Base-by-base conservation (phyloP, 305 asterid species). In the Solanum chacoense region DNA sequence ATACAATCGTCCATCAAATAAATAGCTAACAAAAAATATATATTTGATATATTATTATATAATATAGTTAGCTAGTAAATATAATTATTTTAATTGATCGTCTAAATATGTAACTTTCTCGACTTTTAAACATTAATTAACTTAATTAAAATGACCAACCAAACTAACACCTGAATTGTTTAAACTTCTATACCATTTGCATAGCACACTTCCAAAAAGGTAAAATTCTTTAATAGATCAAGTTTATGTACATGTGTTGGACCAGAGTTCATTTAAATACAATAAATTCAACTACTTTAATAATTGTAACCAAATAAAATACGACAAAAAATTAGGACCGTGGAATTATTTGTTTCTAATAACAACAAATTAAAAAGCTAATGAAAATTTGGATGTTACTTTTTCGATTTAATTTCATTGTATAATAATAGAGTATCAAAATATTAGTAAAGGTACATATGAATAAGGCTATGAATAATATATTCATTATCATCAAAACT, bases 81-180 rank as follows among this genome's bases (percentile, higher is more conserved):
- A 50, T 16, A 6, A 50, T 50, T 7, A 50, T 50, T 50, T 50
- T 16, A 16, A 6, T 16, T 16, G 8, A 50, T 45, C 22, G 18
- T 0, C 3, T 5, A 45, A 45, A 6, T 45, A 14, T 0, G 63
- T 45, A 14, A 45, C 22, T 45, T 14, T 5, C 0, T 6, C 22
- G 8, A 45, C 22, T 45, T 45, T 45, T 45, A 45, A 12, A 45
- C 63, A 45, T 45, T 45, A 45, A 45, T 45, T 14, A 45, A 45
- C 63, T 45, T 8, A 45, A 45, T 13, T 45, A 5, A 45, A 42
- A 42, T 2, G 18, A 45, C 8, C 63, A 13, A 14, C 63, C 8
- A 45, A 13, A 45, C 20, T 14, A 45, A 45, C 63, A 45, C 63
- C 63, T 5, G 20, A 45, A 45, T 45, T 14, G 63, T 45, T 45